Evolutionary conservation across 805 yeast genomes (phyloP).

Genomic region (Starmerella sp.): DNA sequence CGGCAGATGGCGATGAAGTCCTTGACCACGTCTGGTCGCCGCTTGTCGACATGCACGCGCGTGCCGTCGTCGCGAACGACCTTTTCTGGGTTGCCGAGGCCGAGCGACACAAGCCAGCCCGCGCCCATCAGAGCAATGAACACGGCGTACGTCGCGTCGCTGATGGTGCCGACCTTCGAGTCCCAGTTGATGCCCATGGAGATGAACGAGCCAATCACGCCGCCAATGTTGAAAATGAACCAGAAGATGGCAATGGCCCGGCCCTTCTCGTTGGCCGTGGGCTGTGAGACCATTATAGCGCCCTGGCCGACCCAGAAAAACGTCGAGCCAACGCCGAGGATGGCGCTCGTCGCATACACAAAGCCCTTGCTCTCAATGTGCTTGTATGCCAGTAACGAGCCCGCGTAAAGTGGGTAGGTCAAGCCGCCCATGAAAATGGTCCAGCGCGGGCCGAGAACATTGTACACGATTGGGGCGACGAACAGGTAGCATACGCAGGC

Average conservation of each 20-base stretch:
- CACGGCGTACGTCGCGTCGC: slow-evolving; percentile 43
- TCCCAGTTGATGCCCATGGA: slow-evolving; percentile 44
- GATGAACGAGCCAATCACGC: slow-evolving; percentile 46
- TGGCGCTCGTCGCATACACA: slow-evolving; percentile 46
- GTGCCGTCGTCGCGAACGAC: slow-evolving; percentile 6
- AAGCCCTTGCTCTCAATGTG: slow-evolving; percentile 41
- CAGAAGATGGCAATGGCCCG: slow-evolving; percentile 45
- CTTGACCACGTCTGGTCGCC: slow-evolving; percentile 29
- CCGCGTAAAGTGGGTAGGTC: slow-evolving; percentile 44
- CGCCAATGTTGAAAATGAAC: slow-evolving; percentile 52
- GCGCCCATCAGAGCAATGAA: slow-evolving; percentile 41
- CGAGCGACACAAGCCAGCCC: slow-evolving; percentile 33
- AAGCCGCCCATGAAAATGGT: slow-evolving; percentile 40
- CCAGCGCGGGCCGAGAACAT: slow-evolving; percentile 23
- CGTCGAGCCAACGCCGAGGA: slow-evolving; percentile 44
- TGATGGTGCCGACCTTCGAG: slow-evolving; percentile 29
- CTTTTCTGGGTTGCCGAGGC: slow-evolving; percentile 5
- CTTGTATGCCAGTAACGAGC: slow-evolving; percentile 39
- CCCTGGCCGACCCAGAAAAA: slow-evolving; percentile 51
- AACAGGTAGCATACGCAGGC: slow-evolving; percentile 23
- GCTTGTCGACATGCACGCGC: neutral
- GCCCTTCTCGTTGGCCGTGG: slow-evolving; percentile 42
- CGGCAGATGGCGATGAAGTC: slow-evolving; percentile 33
- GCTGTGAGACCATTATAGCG: slow-evolving; percentile 43
- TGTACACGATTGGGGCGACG: slow-evolving; percentile 23